Base-by-base conservation (phyloP, 805 yeast species). In the Saturnispora silvae region DNA sequence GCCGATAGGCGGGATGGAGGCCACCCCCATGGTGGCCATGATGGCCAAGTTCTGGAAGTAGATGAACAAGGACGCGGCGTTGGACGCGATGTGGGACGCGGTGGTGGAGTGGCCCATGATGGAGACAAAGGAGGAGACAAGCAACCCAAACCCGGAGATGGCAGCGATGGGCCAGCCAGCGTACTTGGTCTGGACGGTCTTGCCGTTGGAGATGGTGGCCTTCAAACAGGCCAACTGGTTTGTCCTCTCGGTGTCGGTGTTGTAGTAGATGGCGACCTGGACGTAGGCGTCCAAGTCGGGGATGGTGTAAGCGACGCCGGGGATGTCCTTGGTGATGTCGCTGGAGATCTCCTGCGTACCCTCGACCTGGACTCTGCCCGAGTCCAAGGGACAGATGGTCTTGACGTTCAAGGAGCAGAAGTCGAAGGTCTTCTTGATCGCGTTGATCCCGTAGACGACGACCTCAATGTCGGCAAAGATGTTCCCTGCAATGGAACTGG, bases 101-200 rank as follows among this genome's bases (percentile, higher is more conserved):
- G 96, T 89, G 43, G 78, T 75, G 15, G 92, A 77, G 56, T 87
- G 92, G 9, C 97, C 96, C 46, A 81, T 68, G 28, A 86, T 76
- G 0, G 95, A 83, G 25, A 85, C 76, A 39, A 85, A 70, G 18
- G 95, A 95, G 1, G 96, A 82, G 4, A 94, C 80, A 32, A 86
- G 56, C 34, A 92, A 71, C 42, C 97, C 97, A 31, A 84, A 56
- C 34, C 95, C 94, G 3, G 96, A 75, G 30, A 92, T 71, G 17
- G 85, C 87, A 4, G 96, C 97, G 47, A 92, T 81, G 8, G 95
- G 95, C 98, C 98, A 89, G 4, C 94, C 72, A 3, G 92, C 95
- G 47, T 80, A 86, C 49, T 75, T 76, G 19, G 95, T 84, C 59
- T 86, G 94, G 20, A 92, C 98, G 1, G 97, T 87, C 52, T 82